phyloP scores from a whole-genome alignment of 352 stramenopile genomes.

The Phytophthora boehmeriae region DNA sequence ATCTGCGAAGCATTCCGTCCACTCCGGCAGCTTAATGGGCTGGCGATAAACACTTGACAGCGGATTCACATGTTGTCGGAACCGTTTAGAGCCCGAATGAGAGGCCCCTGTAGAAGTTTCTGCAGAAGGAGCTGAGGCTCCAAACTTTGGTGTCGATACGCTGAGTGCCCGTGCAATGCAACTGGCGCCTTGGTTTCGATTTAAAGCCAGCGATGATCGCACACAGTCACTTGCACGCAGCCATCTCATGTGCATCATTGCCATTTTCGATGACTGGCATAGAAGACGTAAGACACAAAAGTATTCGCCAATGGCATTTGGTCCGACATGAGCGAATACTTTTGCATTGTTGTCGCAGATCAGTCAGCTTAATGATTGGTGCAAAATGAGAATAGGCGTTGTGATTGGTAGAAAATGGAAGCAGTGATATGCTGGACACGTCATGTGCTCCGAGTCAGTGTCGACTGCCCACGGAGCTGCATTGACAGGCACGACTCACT shows the following conservation, averaged over 20 bases:
- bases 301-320: neutral
- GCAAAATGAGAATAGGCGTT: neutral
- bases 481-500: constrained; percentile 17
- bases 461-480: neutral
- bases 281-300: neutral
- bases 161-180: constrained; percentile 15
- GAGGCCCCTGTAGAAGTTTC: constrained; percentile 6
- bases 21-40: constrained; percentile 70
- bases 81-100: constrained; percentile 47
- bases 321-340: neutral
- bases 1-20: constrained; percentile 50
- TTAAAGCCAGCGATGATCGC: constrained; percentile 3
- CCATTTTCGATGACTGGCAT: constrained; percentile 8
- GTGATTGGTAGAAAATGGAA: constrained; percentile 36
- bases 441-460: constrained; percentile 21
- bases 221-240: constrained; percentile 4
- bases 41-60: constrained; percentile 67
- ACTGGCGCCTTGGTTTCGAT: neutral
- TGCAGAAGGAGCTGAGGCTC: neutral
- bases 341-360: neutral
- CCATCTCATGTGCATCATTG: constrained; percentile 21
- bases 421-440: constrained; percentile 21
- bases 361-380: constrained; percentile 12
- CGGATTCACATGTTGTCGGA: constrained; percentile 89
- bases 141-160: constrained; percentile 6